Percentiles rank a stretch among this genome's conserved stretches.
phyloP scores from a whole-genome alignment of 2,329 filamentous ascomycete genomes.

The Trichoderma brevicompactum region DNA sequence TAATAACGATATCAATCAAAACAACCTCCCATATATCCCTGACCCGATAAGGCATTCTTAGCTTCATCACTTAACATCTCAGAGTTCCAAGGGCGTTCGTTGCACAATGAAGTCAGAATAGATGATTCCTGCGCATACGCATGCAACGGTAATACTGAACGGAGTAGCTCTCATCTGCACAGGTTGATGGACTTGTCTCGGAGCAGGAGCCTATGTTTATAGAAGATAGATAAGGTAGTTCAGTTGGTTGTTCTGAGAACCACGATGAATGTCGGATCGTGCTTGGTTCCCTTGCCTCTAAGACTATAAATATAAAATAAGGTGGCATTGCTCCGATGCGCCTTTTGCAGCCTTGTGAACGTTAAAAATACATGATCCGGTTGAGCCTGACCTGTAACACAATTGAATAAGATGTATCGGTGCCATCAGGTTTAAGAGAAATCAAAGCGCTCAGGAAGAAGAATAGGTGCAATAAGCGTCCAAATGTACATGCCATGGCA shows the following conservation, averaged over 20 bases:
- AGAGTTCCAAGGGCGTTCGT: not conserved
- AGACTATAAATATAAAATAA: not conserved
- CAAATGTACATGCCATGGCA: conserved; percentile 94
- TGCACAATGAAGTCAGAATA: not conserved
- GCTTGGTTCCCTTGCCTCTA: not conserved
- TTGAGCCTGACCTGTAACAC: not conserved
- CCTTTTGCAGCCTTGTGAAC: not conserved
- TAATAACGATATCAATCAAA: not conserved
- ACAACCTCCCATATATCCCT: not conserved
- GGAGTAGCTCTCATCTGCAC: not conserved
- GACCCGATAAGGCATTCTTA: not conserved
- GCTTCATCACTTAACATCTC: not conserved
- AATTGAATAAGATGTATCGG: not conserved
- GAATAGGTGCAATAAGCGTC: conserved; percentile 85
- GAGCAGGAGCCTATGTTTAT: too few relatives aligned
- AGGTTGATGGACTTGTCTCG: not conserved
- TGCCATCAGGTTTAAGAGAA: conserved; percentile 41
- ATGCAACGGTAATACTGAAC: not conserved
- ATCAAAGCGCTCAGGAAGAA: conserved; percentile 86
- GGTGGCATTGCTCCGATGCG: too few relatives aligned
- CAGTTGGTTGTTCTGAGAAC: not conserved
- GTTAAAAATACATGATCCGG: not conserved
- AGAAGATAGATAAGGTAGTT: not conserved
- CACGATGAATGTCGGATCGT: not conserved
- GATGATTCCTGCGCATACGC: not conserved